Percentiles rank a stretch among this genome's conserved stretches.
Evolutionary conservation across 768 basidiomycete genomes (phyloP).

Genomic region (Rossbeevera mucosa): DNA sequence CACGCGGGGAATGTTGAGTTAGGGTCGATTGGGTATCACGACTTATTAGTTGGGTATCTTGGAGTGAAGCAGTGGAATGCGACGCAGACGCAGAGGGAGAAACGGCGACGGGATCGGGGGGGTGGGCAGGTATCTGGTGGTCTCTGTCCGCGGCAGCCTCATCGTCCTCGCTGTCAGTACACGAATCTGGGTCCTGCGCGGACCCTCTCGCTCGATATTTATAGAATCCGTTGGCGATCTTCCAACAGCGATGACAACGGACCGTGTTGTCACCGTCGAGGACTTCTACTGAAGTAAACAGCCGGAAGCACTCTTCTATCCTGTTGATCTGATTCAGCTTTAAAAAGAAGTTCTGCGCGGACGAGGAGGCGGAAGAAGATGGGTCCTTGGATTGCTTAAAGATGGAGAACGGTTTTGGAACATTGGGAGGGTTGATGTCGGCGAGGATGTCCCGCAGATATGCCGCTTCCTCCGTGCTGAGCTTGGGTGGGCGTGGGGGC

Average conservation of each 20-base stretch:
- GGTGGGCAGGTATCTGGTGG: constrained; percentile 28
- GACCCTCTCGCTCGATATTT: constrained; percentile 25
- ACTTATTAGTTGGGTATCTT: constrained; percentile 22
- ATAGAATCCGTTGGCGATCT: constrained; percentile 70
- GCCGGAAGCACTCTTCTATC: constrained; percentile 69
- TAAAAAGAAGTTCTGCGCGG: constrained; percentile 24
- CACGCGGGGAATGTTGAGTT: constrained; percentile 1
- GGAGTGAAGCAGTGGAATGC: constrained; percentile 38
- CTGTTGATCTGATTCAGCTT: constrained; percentile 26
- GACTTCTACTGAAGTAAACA: constrained; percentile 92
- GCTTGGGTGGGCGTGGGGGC: constrained; percentile 50
- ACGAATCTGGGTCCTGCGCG: constrained; percentile 26
- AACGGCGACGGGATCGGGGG: background rate
- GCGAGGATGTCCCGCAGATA: constrained; percentile 69
- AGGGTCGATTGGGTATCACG: constrained; percentile 23
- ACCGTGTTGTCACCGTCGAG: constrained; percentile 94
- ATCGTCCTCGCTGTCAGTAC: constrained; percentile 32
- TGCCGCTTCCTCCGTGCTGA: constrained; percentile 51
- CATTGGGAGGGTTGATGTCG: constrained; percentile 46
- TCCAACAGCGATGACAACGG: constrained; percentile 93
- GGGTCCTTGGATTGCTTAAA: constrained; percentile 39
- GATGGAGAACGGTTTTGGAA: constrained; percentile 45
- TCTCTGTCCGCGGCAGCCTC: constrained; percentile 22
- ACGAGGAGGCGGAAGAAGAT: constrained; percentile 5
- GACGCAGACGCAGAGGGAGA: constrained; percentile 15